A percentile compares a stretch with the other conserved stretches of the same genome.
Evolutionary conservation across 225 moss, liverwort and hornwort species (phyloP).

Genomic region (Sphagnum contortum): DNA sequence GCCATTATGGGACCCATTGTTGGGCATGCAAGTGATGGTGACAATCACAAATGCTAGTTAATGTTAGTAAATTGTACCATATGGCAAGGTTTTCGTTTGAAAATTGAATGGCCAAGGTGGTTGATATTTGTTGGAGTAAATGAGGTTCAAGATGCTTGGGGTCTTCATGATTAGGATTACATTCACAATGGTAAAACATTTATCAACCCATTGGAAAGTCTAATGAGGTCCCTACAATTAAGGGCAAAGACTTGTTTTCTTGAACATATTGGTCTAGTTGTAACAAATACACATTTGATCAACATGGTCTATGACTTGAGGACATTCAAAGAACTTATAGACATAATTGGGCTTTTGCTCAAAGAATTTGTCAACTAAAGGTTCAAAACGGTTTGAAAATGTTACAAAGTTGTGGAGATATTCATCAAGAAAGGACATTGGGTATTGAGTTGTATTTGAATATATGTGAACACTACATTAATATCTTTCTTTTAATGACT

Average conservation of each 20-base stretch:
- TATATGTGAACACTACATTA: background rate
- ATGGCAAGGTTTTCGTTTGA: background rate
- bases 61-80: background rate
- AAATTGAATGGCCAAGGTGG: background rate
- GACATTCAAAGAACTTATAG: background rate
- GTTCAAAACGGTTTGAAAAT: background rate
- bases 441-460: background rate
- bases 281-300: background rate
- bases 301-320: background rate
- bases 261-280: background rate
- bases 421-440: background rate
- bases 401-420: background rate
- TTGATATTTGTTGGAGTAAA: background rate
- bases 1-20: background rate
- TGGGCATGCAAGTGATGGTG: background rate
- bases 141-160: background rate
- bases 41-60: background rate
- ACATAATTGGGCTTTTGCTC: background rate
- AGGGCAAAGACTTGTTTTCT: background rate
- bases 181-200: background rate
- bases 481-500: background rate
- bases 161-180: constrained; percentile 3
- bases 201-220: background rate
- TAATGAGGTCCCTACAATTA: background rate
- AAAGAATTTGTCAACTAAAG: background rate